A percentile compares a stretch with the other conserved stretches of the same genome.
phyloP scores from a whole-genome alignment of 495 filamentous ascomycete genomes.

The Xylaria intraflava region DNA sequence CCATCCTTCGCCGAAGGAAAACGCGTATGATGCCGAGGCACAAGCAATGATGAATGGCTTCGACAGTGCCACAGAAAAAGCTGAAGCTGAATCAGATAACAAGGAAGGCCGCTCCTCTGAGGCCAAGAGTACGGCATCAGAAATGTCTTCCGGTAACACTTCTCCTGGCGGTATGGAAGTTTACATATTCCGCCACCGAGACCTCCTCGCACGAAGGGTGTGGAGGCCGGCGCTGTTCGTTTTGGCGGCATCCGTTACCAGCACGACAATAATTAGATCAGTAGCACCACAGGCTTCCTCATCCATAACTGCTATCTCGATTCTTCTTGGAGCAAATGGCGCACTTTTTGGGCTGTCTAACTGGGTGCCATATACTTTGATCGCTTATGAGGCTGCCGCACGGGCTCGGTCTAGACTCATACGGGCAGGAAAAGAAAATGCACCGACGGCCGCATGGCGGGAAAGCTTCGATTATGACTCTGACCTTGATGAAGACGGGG shows the following conservation, averaged over 20 bases:
- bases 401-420: neutral
- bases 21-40: neutral
- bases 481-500: neutral
- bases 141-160: too few species aligned
- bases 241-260: neutral
- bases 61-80: neutral
- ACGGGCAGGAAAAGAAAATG: too few species aligned
- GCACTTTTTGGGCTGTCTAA: neutral
- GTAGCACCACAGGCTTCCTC: neutral
- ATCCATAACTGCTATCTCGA: neutral
- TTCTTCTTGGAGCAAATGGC: neutral
- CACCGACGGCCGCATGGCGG: neutral
- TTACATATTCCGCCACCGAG: neutral
- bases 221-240: neutral
- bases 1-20: too few species aligned
- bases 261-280: neutral
- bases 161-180: too few species aligned
- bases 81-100: neutral
- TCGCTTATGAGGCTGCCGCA: neutral
- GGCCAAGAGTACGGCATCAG: neutral
- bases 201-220: neutral
- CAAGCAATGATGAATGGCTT: neutral
- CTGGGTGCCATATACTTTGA: neutral
- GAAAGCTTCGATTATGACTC: neutral
- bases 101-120: neutral